Evolutionary conservation across 78 protist species (phyloP).

Genomic region (Corallochytrium limacisporum): DNA sequence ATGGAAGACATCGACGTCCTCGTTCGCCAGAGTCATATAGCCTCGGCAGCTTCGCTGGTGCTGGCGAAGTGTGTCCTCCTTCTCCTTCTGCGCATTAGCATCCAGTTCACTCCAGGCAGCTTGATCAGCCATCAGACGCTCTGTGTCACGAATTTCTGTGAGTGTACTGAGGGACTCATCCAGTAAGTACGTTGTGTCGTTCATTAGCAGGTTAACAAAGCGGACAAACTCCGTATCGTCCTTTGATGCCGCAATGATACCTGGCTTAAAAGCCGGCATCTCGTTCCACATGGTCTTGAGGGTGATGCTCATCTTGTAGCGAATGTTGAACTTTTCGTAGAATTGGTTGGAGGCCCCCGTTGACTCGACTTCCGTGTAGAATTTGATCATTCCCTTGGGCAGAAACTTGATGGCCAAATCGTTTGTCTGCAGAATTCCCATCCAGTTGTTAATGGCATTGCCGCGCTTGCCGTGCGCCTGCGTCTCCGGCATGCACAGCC

Average conservation of each 20-base stretch:
- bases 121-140: too few species aligned
- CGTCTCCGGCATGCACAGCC: neutral
- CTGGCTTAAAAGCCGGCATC: neutral
- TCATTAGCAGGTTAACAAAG: slow-evolving; percentile 17
- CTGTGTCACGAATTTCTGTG: neutral
- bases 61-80: too few species aligned
- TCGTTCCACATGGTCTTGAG: slow-evolving; percentile 9
- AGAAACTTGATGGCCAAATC: slow-evolving; percentile 3
- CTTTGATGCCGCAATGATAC: neutral
- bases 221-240: slow-evolving; percentile 12
- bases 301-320: slow-evolving; percentile 3
- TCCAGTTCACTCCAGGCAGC: too few species aligned
- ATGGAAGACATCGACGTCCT: too few species aligned
- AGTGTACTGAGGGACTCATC: slow-evolving; percentile 2
- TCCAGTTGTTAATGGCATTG: neutral
- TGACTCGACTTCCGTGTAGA: slow-evolving; percentile 17
- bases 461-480: neutral
- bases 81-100: too few species aligned
- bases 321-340: slow-evolving; percentile 32
- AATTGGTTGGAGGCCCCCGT: neutral
- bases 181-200: slow-evolving; percentile 15
- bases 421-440: neutral
- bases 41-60: too few species aligned
- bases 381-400: slow-evolving; percentile 12
- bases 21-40: too few species aligned